Conservation (phyloP, 164 flowering plant species). For the Piper longum region DNA sequence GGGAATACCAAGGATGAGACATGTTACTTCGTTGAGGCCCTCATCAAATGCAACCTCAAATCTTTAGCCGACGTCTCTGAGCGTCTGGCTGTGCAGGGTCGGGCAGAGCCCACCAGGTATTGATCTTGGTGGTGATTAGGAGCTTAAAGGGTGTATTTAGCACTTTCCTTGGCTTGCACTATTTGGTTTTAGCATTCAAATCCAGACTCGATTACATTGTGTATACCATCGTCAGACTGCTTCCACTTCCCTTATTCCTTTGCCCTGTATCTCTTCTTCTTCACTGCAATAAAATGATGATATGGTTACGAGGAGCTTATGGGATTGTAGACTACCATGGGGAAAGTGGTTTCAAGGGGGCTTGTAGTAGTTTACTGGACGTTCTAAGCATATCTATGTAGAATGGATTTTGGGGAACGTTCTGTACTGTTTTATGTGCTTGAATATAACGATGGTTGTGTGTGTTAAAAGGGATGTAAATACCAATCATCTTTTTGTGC, state of each 20-base stretch:
- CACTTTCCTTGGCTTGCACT: background rate
- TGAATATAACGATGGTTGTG: too few relatives aligned
- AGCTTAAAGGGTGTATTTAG: background rate
- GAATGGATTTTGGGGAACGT: too few relatives aligned
- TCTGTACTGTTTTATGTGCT: too few relatives aligned
- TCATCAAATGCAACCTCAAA: slow-evolving; percentile 71
- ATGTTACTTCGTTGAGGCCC: slow-evolving; percentile 66
- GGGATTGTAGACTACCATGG: too few relatives aligned
- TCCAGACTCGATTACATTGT: background rate
- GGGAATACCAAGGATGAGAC: slow-evolving; percentile 59
- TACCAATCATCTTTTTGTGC: too few relatives aligned
- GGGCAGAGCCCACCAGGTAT: slow-evolving; percentile 23
- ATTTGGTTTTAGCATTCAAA: background rate
- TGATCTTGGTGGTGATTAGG: background rate
- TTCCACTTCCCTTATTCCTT: background rate
- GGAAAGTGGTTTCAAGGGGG: too few relatives aligned
- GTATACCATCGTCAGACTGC: background rate
- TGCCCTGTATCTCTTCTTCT: background rate
- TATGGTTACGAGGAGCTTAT: background rate
- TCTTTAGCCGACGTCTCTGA: slow-evolving; percentile 65
- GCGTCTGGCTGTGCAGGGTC: slow-evolving; percentile 47
- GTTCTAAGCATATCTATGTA: too few relatives aligned
- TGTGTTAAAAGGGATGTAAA: too few relatives aligned
- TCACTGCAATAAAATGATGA: background rate
- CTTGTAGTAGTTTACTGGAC: too few relatives aligned